Conservation (phyloP, 805 yeast genomes). For the Candida oleophila region DNA sequence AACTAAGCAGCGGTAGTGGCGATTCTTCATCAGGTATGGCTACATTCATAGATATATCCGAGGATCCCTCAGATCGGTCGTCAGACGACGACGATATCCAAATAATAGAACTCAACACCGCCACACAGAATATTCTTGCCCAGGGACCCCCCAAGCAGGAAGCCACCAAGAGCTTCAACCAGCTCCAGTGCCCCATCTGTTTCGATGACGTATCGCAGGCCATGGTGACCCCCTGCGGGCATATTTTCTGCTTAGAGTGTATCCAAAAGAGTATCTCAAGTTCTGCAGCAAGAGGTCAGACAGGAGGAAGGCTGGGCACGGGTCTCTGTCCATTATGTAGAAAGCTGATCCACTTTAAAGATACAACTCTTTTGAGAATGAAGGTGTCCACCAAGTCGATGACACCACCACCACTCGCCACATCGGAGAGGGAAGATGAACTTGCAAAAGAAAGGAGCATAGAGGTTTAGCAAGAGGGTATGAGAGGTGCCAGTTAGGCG, state of each 20-base stretch:
- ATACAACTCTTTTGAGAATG: slow-evolving; percentile 26
- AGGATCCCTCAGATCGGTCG: slow-evolving; percentile 1
- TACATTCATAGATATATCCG: slow-evolving; percentile 2
- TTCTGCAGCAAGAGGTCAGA: slow-evolving; percentile 44
- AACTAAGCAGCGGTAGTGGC: no score
- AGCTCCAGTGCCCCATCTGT: slow-evolving; percentile 44
- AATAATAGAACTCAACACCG: slow-evolving; percentile 35
- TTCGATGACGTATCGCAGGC: slow-evolving; percentile 41
- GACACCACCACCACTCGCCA: background rate
- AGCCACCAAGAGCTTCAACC: slow-evolving; percentile 29
- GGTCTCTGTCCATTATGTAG: slow-evolving; percentile 47
- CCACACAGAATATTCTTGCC: slow-evolving; percentile 33
- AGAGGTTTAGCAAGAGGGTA: background rate
- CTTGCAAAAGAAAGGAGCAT: background rate
- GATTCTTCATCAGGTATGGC: no score
- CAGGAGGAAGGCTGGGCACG: slow-evolving; percentile 32
- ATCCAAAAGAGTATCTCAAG: slow-evolving; percentile 39
- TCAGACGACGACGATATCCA: slow-evolving; percentile 34
- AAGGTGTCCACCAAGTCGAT: slow-evolving; percentile 11
- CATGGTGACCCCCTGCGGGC: slow-evolving; percentile 44
- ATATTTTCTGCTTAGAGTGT: slow-evolving; percentile 43
- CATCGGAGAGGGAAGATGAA: no score
- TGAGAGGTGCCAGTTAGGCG: no score
- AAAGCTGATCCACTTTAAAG: slow-evolving; percentile 37
- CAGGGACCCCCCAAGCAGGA: slow-evolving; percentile 19